A percentile compares a stretch with the other conserved stretches of the same genome.
phyloP scores from a whole-genome alignment of 1,284 basidiomycete genomes.

The Agroathelia rolfsii region DNA sequence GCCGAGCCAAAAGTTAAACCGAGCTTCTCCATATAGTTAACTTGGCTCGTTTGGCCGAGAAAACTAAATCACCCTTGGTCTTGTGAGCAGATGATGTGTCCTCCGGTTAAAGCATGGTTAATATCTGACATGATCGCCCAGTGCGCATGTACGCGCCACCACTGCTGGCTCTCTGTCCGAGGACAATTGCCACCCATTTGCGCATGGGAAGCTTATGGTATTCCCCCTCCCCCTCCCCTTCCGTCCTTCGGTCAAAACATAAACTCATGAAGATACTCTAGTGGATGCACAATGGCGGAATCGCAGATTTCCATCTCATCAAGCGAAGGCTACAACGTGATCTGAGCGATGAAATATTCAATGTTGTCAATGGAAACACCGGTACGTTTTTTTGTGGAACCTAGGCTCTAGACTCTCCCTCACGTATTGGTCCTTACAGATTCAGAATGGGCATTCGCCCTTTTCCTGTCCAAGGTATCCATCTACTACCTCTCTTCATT shows the following conservation, averaged over 20 bases:
- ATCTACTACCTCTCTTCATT: neutral
- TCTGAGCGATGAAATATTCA: slow-evolving; percentile 76
- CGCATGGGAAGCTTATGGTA: slow-evolving; percentile 83
- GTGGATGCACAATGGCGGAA: slow-evolving; percentile 95
- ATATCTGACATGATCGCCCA: slow-evolving; percentile 21
- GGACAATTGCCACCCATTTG: slow-evolving; percentile 93
- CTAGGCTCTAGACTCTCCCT: slow-evolving; percentile 1
- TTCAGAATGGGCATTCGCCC: slow-evolving; percentile 92
- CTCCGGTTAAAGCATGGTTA: slow-evolving; percentile 1
- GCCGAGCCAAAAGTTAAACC: no score
- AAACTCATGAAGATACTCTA: slow-evolving; percentile 20
- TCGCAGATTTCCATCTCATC: slow-evolving; percentile 72
- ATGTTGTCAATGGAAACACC: slow-evolving; percentile 86
- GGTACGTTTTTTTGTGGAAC: slow-evolving; percentile 34
- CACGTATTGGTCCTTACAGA: slow-evolving; percentile 37
- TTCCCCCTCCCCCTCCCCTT: slow-evolving; percentile 12
- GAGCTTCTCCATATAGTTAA: no score
- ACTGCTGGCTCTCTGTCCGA: slow-evolving; percentile 80
- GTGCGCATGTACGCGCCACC: slow-evolving; percentile 85
- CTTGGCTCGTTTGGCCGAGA: slow-evolving; percentile 81
- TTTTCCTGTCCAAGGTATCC: slow-evolving; percentile 77
- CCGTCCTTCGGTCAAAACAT: slow-evolving; percentile 2
- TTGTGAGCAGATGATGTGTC: slow-evolving; percentile 49
- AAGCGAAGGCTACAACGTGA: slow-evolving; percentile 72
- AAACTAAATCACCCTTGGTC: slow-evolving; percentile 88